Evolutionary conservation across 1,284 basidiomycete genomes (phyloP).

Genomic region (Schizopora paradoxa): DNA sequence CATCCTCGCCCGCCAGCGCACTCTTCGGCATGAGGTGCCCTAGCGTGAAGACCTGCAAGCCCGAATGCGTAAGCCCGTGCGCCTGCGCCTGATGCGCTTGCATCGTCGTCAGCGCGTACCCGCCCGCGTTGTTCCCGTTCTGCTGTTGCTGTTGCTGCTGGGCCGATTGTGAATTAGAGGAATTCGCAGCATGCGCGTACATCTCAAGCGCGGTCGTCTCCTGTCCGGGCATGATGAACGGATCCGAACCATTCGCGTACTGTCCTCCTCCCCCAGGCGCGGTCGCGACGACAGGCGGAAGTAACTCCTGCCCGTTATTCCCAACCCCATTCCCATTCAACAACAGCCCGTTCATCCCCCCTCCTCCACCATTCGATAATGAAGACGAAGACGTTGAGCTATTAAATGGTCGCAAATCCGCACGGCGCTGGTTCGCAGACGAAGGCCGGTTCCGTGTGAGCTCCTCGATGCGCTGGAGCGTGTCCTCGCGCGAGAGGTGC

Average conservation of each 20-base stretch:
- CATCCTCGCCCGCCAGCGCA: slow-evolving; percentile 40
- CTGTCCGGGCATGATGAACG: slow-evolving; percentile 34
- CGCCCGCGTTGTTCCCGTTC: slow-evolving; percentile 14
- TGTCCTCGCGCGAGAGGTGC: slow-evolving; percentile 36
- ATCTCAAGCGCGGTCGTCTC: slow-evolving; percentile 21
- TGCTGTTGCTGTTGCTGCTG: slow-evolving; percentile 20
- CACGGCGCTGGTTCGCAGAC: slow-evolving; percentile 26
- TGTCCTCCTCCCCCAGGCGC: no score
- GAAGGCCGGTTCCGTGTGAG: slow-evolving; percentile 39
- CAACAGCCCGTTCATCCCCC: background rate
- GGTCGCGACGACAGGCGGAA: slow-evolving; percentile 14
- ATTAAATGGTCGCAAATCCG: no score
- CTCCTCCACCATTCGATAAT: slow-evolving; percentile 15
- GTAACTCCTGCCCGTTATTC: slow-evolving; percentile 23
- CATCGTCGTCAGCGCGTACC: slow-evolving; percentile 13
- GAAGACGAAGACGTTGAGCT: slow-evolving; percentile 6
- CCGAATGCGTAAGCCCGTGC: slow-evolving; percentile 50
- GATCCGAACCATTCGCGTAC: slow-evolving; percentile 27
- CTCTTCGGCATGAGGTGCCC: slow-evolving; percentile 70
- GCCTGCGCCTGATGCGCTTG: no score
- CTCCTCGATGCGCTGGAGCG: slow-evolving; percentile 47
- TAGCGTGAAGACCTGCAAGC: slow-evolving; percentile 76
- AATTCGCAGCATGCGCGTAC: slow-evolving; percentile 11
- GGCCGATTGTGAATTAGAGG: slow-evolving; percentile 1
- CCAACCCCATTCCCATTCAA: slow-evolving; percentile 21